phyloP scores from a whole-genome alignment of 352 stramenopile genomes.

The Phytophthora quininea region DNA sequence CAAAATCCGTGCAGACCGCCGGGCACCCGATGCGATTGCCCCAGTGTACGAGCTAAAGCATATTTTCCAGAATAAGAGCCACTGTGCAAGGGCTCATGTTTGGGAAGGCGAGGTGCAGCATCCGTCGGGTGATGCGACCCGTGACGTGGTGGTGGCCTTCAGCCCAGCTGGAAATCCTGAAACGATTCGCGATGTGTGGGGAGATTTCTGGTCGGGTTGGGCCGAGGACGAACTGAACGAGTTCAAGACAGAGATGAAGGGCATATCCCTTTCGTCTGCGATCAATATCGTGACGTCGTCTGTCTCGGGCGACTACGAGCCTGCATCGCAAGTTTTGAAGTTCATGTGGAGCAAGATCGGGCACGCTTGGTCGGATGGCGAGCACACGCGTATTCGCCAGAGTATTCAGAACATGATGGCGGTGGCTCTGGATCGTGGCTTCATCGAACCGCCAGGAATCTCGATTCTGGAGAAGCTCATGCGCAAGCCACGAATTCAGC shows the following conservation, averaged over 20 bases:
- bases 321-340: conserved; percentile 71
- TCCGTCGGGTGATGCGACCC: conserved; percentile 36
- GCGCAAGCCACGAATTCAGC: conserved; percentile 56
- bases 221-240: conserved; percentile 82
- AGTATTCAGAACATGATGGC: conserved; percentile 90
- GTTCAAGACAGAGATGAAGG: conserved; percentile 82
- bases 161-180: conserved; percentile 80
- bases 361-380: conserved; percentile 80
- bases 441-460: conserved; percentile 67
- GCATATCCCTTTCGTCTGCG: conserved; percentile 72
- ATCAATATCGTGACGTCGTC: conserved; percentile 82
- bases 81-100: conserved; percentile 76
- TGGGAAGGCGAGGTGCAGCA: conserved; percentile 73
- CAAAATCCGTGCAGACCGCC: conserved; percentile 74
- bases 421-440: conserved; percentile 73
- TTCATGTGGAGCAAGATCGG: conserved; percentile 88
- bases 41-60: conserved; percentile 85
- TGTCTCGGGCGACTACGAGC: conserved; percentile 81
- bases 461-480: conserved; percentile 83
- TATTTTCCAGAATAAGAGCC: conserved; percentile 88
- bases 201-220: conserved; percentile 88
- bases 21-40: conserved; percentile 41
- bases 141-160: conserved; percentile 81
- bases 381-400: conserved; percentile 85
- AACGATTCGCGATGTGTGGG: conserved; percentile 85